Base-by-base conservation (phyloP, 148 eudicot species). In the Gaultheria prostrata region DNA sequence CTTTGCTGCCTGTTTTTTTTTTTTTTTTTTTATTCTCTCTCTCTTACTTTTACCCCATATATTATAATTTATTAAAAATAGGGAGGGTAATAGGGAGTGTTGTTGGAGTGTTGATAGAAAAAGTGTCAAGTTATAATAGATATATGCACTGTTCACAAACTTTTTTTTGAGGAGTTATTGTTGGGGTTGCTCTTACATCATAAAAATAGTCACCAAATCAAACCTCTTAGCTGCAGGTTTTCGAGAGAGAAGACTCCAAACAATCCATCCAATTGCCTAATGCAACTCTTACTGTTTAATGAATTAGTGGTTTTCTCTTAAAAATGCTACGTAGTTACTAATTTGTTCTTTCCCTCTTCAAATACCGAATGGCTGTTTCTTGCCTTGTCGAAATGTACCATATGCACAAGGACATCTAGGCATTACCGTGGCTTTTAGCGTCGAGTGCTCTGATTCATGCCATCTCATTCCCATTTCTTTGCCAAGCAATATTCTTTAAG, bases 401-500 rank as follows among this genome's bases (percentile, higher is more conserved):
- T 76, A 80, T 83, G 82, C 32, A 43, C 14, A 78, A 73, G 84
- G 20, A 21, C 80, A 70, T 56, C 82, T 49, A 80, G 78, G 59
- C 12, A 59, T 24, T 61, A 74, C 51, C 79, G 82, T 45, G 76
- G 82, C 82, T n/a, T 81, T 65, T 14, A 35, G 59, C 70, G 8
- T 84, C 87, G 56, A 78, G 35, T 1, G 69, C 76, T 83, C 82
- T 82, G 49, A 82, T 56, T 56, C 79, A 35, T 85, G 85, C 84
- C 70, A 30, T 33, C 59, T 89, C 90, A 56, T 91, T 63, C 78
- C 91, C 92, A 83, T 89, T 89, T 85, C 81, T 89, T 28, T 48
- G 83, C 93, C 93, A 90, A 28, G 93, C 93, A 35, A 90, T 85
- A 82, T 89, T 77, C 84, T 77, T 77, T n/a, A 80, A 77, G 84